Percentiles rank a stretch among this genome's conserved stretches.
Conservation (phyloP, 345 rosid genomes). For the Boechera retrofracta region DNA sequence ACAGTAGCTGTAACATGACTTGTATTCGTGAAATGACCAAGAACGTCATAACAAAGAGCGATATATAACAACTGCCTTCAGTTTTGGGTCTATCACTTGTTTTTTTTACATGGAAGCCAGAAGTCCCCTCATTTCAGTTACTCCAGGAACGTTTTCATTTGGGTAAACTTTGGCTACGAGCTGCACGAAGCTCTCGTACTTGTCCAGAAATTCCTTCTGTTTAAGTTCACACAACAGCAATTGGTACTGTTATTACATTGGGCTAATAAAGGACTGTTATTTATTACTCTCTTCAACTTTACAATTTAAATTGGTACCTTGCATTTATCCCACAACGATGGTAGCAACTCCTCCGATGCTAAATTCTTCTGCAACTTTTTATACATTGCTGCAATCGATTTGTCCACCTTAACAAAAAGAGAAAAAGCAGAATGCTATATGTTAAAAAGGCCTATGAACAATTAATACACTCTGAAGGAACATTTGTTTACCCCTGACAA, state of each 20-base stretch:
- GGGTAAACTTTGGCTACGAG: conserved; percentile 91
- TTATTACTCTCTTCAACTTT: not conserved
- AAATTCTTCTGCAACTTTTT: conserved; percentile 96
- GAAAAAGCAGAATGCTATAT: not conserved
- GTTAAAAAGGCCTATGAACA: not conserved
- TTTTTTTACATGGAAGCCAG: conserved; percentile 74
- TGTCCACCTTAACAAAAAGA: conserved; percentile 67
- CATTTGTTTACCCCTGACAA: conserved; percentile 75
- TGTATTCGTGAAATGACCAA: not conserved
- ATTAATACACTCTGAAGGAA: not conserved
- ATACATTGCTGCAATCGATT: conserved; percentile 84
- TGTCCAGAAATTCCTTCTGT: conserved; percentile 96
- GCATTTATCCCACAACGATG: conserved; percentile 98
- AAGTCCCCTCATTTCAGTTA: conserved; percentile 78
- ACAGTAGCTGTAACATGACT: not conserved
- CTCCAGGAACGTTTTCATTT: conserved; percentile 70
- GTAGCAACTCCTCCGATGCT: conserved; percentile 87
- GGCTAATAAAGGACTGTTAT: not conserved
- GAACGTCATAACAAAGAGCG: not conserved
- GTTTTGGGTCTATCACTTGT: not conserved
- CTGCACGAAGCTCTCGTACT: conserved; percentile 91
- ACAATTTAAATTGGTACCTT: conserved; percentile 58
- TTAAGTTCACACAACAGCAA: conserved; percentile 24
- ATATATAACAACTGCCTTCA: conserved; percentile 23
- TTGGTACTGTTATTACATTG: too few relatives aligned